Percentiles rank a stretch among this genome's conserved stretches.
Conservation (phyloP, 768 basidiomycete genomes). For the Mycena olivaceomarginata region DNA sequence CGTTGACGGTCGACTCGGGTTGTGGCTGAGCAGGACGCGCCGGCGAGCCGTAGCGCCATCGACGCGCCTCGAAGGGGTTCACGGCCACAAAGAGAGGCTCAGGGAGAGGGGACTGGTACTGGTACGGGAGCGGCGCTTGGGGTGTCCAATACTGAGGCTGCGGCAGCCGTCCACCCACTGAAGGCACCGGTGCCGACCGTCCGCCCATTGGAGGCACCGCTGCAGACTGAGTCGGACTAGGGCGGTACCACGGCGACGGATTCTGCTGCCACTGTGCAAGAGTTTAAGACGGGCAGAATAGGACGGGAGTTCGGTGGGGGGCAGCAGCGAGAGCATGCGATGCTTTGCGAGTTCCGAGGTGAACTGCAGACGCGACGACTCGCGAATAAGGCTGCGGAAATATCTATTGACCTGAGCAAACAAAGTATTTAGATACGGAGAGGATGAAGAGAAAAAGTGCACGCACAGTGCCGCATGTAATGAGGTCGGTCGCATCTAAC, state of each 20-base stretch:
- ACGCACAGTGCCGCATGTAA: constrained; percentile 34
- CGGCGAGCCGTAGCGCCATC: neutral
- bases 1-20: neutral
- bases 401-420: constrained; percentile 61
- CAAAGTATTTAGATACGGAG: neutral
- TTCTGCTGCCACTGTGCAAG: no score
- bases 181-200: no score
- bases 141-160: no score
- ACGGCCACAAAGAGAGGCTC: neutral
- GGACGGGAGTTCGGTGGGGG: constrained; percentile 52
- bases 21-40: neutral
- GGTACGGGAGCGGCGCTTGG: neutral
- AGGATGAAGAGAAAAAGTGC: neutral
- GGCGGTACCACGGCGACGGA: no score
- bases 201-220: no score
- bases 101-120: neutral
- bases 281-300: constrained; percentile 63
- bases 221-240: no score
- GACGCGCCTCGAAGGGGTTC: neutral
- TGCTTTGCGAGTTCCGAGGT: constrained; percentile 69
- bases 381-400: constrained; percentile 58
- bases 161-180: no score
- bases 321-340: constrained; percentile 63
- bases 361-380: constrained; percentile 69
- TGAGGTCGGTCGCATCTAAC: constrained; percentile 26